Base-by-base conservation (phyloP, 2,329 filamentous ascomycete species). In the Talaromyces sp. region DNA sequence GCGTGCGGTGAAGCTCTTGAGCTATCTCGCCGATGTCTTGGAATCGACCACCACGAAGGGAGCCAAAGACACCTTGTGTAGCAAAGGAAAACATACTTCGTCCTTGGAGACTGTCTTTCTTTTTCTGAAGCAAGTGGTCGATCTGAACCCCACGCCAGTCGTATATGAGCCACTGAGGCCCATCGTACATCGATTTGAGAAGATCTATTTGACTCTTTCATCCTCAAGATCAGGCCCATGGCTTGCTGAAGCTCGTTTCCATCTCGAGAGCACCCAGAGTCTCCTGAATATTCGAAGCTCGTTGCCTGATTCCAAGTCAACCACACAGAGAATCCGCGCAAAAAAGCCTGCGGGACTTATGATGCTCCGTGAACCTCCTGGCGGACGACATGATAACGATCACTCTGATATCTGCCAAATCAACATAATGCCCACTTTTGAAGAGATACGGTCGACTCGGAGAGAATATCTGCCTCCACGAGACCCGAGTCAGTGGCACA, bases 331-430 rank as follows among this genome's bases (percentile, higher is more conserved):
- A 9, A 24, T 19, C 46, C n/a, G 35, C 50, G 2, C 29, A 8
- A 38, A 58, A 24, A 24, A 35, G 11, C 26, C 55, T 19, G 57
- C 50, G 9, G n/a, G 56, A 1, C 69, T 68, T 57, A 52, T 64
- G 2, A 61, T 62, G 0, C 54, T 58, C 7, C 52, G 43, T 17
- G 61, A 68, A 0, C 61, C 63, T 1, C 65, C 71, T 11, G 71
- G 72, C 0, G 69, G 68, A 1, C 66, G 74, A 11, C 74, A 77
- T 57, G 67, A 76, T 38, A 77, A 77, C 60, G 74, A 77, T 59
- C 62, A 71, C 51, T 51, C 60, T 3, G 66, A 75, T 54, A 73
- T 74, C 46, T 66, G 66, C 46, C 56, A 66, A 0, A 73, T 77
- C 27, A 61, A 64, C 14, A 72, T 77, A 48, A 66, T 77, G 63